Evolutionary conservation across 331 rosid genomes (phyloP).

Genomic region (Rhamnella rubrinervis): DNA sequence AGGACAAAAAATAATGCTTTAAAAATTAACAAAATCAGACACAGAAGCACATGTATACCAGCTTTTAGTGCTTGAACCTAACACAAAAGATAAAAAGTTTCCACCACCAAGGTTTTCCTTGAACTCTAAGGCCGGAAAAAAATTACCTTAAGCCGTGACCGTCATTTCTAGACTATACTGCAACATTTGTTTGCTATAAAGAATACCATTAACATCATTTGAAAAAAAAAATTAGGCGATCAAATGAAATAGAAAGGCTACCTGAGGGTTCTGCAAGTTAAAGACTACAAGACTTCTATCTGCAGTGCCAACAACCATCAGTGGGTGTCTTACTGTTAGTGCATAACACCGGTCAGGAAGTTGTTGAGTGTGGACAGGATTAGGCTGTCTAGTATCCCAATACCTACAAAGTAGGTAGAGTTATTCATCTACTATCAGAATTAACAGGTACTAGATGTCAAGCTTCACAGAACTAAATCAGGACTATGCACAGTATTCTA

Average conservation of each 20-base stretch:
- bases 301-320: conserved; percentile 87
- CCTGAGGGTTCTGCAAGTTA: conserved; percentile 94
- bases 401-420: conserved; percentile 40
- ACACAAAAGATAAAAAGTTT: too few relatives aligned
- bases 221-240: conserved; percentile 16
- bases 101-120: too few relatives aligned
- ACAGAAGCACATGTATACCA: too few relatives aligned
- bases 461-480: too few relatives aligned
- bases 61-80: too few relatives aligned
- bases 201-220: not conserved
- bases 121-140: too few relatives aligned
- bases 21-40: too few relatives aligned
- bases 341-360: conserved; percentile 92
- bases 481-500: not conserved
- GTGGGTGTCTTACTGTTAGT: conserved; percentile 62
- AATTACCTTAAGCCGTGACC: too few relatives aligned
- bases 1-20: too few relatives aligned
- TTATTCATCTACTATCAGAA: not conserved
- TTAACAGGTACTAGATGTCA: not conserved
- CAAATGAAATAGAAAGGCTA: conserved; percentile 26
- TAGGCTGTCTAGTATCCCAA: conserved; percentile 94
- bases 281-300: conserved; percentile 82
- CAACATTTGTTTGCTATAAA: conserved; percentile 6
- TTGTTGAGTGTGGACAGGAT: conserved; percentile 83
- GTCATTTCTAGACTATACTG: not conserved